A percentile compares a stretch with the other conserved stretches of the same genome.
Conservation (phyloP, 352 stramenopile species). For the Pilasporangium apinafurcum region DNA sequence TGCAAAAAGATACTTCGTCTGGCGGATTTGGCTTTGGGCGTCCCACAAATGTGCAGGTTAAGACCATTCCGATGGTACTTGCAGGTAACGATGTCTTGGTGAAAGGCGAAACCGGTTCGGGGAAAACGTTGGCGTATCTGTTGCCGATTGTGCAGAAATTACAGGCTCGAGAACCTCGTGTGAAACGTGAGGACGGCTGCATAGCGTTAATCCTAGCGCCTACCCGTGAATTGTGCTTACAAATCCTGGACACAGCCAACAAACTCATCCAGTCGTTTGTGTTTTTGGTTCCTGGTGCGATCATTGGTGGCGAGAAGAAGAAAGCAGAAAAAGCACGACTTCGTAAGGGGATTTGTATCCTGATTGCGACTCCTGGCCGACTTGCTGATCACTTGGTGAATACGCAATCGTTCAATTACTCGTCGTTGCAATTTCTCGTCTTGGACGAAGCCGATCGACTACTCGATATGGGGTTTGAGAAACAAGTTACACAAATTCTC, state of each 20-base stretch:
- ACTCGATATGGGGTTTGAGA: slow-evolving; percentile 99
- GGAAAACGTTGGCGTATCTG: slow-evolving; percentile 96
- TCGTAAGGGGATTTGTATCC: slow-evolving; percentile 92
- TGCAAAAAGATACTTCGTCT: slow-evolving; percentile 41
- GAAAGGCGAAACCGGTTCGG: slow-evolving; percentile 94
- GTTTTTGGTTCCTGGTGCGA: slow-evolving; percentile 73
- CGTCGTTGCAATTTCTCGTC: slow-evolving; percentile 91
- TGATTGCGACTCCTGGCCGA: slow-evolving; percentile 96
- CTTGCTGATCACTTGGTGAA: slow-evolving; percentile 97
- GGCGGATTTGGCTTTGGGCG: slow-evolving; percentile 72
- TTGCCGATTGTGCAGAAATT: slow-evolving; percentile 93
- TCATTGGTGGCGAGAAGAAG: slow-evolving; percentile 94
- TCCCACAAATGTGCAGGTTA: slow-evolving; percentile 77
- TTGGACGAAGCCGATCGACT: slow-evolving; percentile 99
- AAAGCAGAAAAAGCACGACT: slow-evolving; percentile 83
- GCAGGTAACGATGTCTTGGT: slow-evolving; percentile 87
- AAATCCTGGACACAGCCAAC: slow-evolving; percentile 94
- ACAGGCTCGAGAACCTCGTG: slow-evolving; percentile 53
- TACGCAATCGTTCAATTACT: slow-evolving; percentile 88
- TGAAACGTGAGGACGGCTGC: slow-evolving; percentile 81
- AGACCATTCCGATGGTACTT: slow-evolving; percentile 70
- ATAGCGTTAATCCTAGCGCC: slow-evolving; percentile 91
- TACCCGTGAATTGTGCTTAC: slow-evolving; percentile 92
- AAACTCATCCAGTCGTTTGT: slow-evolving; percentile 94
- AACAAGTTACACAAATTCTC: slow-evolving; percentile 98